Conservation (phyloP, 2,329 filamentous ascomycete genomes). For the Fusarium setosum region DNA sequence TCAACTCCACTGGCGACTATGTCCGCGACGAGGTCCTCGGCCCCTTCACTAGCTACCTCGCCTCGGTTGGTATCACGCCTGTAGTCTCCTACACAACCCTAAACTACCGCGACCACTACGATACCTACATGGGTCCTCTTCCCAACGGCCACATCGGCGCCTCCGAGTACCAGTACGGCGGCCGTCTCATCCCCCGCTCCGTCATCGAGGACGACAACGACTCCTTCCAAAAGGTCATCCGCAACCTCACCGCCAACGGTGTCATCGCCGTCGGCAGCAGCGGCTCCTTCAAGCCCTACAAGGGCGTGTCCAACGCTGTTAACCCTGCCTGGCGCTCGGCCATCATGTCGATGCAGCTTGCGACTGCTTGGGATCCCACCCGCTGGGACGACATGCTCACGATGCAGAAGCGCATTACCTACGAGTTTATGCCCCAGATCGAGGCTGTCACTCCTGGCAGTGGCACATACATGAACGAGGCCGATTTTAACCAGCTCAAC, state of each 20-base stretch:
- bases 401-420: constrained; percentile 46
- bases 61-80: constrained; percentile 22
- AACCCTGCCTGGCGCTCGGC: constrained; percentile 55
- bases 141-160: constrained; percentile 49
- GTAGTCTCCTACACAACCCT: constrained; percentile 30
- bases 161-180: constrained; percentile 48
- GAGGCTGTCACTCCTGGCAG: constrained; percentile 52
- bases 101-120: constrained; percentile 54
- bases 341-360: constrained; percentile 45
- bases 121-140: constrained; percentile 54
- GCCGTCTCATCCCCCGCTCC: constrained; percentile 56
- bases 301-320: constrained; percentile 47
- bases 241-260: constrained; percentile 32
- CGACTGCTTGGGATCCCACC: constrained; percentile 42
- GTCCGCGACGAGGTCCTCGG: constrained; percentile 56
- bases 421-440: constrained; percentile 42
- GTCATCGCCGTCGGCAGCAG: constrained; percentile 43
- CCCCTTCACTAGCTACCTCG: constrained; percentile 31
- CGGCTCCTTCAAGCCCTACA: constrained; percentile 38
- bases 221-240: constrained; percentile 45
- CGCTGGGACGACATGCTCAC: constrained; percentile 46
- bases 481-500: constrained; percentile 56
- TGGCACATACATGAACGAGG: constrained; percentile 65
- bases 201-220: constrained; percentile 46
- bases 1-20: constrained; percentile 54